A percentile compares a stretch with the other conserved stretches of the same genome.
Evolutionary conservation across 1,284 basidiomycete species (phyloP).

Genomic region (Coriolopsis trogii): DNA sequence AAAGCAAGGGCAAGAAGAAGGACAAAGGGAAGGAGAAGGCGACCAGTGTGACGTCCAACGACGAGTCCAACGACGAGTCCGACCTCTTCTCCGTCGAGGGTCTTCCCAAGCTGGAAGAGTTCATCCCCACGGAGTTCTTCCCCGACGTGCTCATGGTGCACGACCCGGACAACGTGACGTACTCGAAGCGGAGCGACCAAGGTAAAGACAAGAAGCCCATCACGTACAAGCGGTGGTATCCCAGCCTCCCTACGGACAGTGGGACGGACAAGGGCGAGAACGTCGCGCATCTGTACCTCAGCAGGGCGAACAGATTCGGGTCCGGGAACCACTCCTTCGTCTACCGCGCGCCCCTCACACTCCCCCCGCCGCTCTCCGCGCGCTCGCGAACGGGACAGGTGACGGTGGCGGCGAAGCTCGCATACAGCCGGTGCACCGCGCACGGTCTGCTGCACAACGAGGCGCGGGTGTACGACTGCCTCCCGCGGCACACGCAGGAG

Average conservation of each 20-base stretch:
- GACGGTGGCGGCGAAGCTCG: constrained; percentile 39
- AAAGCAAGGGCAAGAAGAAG: not conserved
- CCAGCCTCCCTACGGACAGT: not conserved
- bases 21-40: not conserved
- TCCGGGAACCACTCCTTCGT: constrained; percentile 39
- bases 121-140: constrained; percentile 35
- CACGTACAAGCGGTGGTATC: constrained; percentile 29
- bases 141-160: constrained; percentile 38
- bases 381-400: constrained; percentile 29
- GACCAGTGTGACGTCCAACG: no score
- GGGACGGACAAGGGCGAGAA: constrained; percentile 2
- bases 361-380: constrained; percentile 35
- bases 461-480: constrained; percentile 44
- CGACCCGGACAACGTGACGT: constrained; percentile 24
- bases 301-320: constrained; percentile 34
- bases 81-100: constrained; percentile 8
- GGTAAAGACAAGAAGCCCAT: constrained; percentile 1
- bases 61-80: not conserved
- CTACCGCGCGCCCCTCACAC: constrained; percentile 34
- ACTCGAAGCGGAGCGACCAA: not conserved
- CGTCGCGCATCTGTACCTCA: constrained; percentile 31
- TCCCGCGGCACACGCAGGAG: constrained; percentile 49
- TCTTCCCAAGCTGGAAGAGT: constrained; percentile 36
- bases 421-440: constrained; percentile 22
- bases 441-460: constrained; percentile 40